phyloP scores from a whole-genome alignment of 2,329 filamentous ascomycete genomes.

The Lachnellula occidentalis region DNA sequence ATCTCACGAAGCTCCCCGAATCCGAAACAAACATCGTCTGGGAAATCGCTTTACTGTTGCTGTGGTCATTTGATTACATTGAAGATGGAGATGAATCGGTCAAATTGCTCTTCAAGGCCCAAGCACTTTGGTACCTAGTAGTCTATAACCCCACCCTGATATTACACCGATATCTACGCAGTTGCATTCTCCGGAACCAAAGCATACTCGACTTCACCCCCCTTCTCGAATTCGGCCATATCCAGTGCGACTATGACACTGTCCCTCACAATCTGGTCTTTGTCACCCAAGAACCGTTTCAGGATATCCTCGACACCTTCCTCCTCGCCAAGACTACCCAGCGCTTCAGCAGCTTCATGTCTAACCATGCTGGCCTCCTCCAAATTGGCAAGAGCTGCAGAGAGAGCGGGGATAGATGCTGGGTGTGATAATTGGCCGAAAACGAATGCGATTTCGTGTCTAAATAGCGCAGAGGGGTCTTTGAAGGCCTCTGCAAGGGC shows the following conservation, averaged over 20 bases:
- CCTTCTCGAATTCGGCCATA: constrained; percentile 96
- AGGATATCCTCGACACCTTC: constrained; percentile 85
- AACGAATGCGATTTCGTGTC: constrained; percentile 96
- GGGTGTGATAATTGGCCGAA: constrained; percentile 95
- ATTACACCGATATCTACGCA: constrained; percentile 9
- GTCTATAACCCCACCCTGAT: constrained; percentile 11
- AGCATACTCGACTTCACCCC: constrained; percentile 84
- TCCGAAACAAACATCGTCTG: background rate
- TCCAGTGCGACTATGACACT: constrained; percentile 93
- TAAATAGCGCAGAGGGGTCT: constrained; percentile 86
- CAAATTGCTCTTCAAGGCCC: constrained; percentile 25
- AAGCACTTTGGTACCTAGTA: constrained; percentile 31
- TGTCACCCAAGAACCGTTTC: constrained; percentile 78
- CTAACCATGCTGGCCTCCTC: constrained; percentile 93
- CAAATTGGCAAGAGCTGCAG: constrained; percentile 68
- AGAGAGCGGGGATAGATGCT: constrained; percentile 89
- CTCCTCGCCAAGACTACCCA: constrained; percentile 90
- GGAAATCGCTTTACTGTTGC: background rate
- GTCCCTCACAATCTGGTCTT: constrained; percentile 88
- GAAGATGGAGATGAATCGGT: background rate
- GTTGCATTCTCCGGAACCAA: constrained; percentile 63
- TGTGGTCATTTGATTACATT: background rate
- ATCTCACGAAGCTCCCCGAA: background rate
- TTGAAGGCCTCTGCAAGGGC: constrained; percentile 80
- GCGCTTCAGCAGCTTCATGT: constrained; percentile 93